Base-by-base conservation (phyloP, 805 yeast species). In the Metschnikowia proteae region DNA sequence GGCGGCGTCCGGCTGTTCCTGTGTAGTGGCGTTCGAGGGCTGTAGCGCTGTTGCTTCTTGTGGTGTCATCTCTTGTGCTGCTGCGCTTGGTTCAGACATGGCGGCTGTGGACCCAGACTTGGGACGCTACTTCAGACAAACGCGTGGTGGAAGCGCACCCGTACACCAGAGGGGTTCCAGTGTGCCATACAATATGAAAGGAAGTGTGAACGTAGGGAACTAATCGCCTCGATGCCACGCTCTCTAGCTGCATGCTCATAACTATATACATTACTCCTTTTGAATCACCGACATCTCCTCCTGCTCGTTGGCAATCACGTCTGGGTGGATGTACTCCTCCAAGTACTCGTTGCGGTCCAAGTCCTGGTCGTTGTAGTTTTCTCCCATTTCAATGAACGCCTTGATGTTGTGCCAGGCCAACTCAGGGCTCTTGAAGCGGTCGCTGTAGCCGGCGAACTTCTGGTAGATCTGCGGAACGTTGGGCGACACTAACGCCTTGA, bases 401-500 rank as follows among this genome's bases (percentile, higher is more conserved):
- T 79, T 79, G 46, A 88, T 74, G 63, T 87, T 88, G 39, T 81
- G 77, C 58, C 88, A 75, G 53, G 88, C 85, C 45, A 88, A 75
- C 47, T 81, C 78, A 8, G 92, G 83, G 64, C 88, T 96, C 42
- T 80, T 74, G 39, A 88, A 80, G 30, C 91, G 92, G 60, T 82
- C 81, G 28, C 64, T 57, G 64, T 78, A 92, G 5, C 96, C 96
- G 47, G 72, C 71, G 63, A 73, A 89, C 31, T 75, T 73, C 63
- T 89, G 90, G 54, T 71, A 75, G 42, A 90, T 77, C 58, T 80
- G 79, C 7, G 96, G 91, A 6, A 83, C 78, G 44, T 82, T 82
- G 22, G 84, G 82, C 39, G 89, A 83, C 3, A 90, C 96, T 43
- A 88, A 75, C 3, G 98, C 91, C 60, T 80, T 84, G 53, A 92